These are phyloP conservation scores for Acacia crassicarpa DNA, from an alignment of 306 rosid species.

Conservation along the genomic window DNA sequence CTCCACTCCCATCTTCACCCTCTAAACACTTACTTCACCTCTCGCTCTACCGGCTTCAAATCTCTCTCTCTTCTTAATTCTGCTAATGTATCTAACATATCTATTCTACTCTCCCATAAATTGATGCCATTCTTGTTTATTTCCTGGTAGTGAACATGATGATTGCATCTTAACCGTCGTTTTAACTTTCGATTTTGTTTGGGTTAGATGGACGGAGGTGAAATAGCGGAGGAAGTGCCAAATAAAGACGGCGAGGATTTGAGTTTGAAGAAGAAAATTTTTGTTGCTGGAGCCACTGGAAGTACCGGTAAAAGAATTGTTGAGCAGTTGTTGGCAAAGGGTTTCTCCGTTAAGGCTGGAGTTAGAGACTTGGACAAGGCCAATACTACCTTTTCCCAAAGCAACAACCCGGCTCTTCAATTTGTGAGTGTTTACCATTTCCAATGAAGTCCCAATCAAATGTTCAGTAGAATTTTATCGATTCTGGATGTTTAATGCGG, in stretches of 20 bases:
- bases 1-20: conserved; percentile 12
- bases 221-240: conserved; percentile 52
- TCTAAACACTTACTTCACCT: conserved; percentile 19
- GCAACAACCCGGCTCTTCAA: conserved; percentile 74
- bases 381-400: conserved; percentile 46
- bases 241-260: conserved; percentile 35
- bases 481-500: conserved; percentile 6
- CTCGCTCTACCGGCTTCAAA: conserved; percentile 31
- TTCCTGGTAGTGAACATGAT: background rate
- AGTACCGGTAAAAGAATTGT: conserved; percentile 87
- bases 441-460: background rate
- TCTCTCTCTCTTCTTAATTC: conserved; percentile 44
- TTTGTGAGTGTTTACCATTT: conserved; percentile 50
- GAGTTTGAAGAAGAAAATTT: conserved; percentile 58
- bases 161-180: background rate
- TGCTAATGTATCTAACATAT: conserved; percentile 41
- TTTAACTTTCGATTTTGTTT: background rate
- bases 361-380: conserved; percentile 89
- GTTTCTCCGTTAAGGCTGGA: conserved; percentile 87
- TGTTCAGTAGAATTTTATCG: conserved; percentile 15
- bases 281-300: conserved; percentile 97
- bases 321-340: conserved; percentile 83
- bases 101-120: background rate
- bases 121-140: background rate
- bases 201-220: conserved; percentile 70